A percentile compares a stretch with the other conserved stretches of the same genome.
phyloP scores from a whole-genome alignment of 2,329 filamentous ascomycete species.

The Sclerotinia sclerotiorum region DNA sequence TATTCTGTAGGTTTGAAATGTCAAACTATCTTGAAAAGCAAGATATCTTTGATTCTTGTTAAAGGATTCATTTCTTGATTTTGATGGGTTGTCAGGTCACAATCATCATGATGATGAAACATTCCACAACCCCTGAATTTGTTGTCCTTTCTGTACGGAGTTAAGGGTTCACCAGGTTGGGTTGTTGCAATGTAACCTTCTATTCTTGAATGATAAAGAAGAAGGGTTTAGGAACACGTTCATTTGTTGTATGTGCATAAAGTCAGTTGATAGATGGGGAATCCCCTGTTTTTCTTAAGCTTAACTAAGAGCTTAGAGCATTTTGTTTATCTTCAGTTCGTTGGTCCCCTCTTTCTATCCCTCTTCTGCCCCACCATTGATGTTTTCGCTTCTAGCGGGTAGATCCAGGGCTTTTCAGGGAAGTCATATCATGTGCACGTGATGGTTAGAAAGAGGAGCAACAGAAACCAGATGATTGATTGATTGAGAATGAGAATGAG shows the following conservation, averaged over 20 bases:
- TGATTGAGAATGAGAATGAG: neutral
- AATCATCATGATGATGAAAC: neutral
- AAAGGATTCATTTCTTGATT: neutral
- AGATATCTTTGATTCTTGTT: neutral
- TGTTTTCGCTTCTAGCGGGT: constrained; percentile 15
- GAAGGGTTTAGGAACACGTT: neutral
- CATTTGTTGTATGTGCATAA: neutral
- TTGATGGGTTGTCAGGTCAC: neutral
- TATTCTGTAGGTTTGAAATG: neutral
- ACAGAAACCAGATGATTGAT: neutral
- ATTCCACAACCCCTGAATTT: constrained; percentile 2
- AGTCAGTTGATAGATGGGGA: constrained; percentile 9
- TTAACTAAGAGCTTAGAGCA: neutral
- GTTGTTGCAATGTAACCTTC: constrained; percentile 11
- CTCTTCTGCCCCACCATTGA: constrained; percentile 8
- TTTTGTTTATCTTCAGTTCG: neutral
- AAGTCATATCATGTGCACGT: constrained; percentile 1
- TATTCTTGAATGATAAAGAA: neutral
- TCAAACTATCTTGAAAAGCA: neutral
- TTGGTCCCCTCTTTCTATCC: neutral
- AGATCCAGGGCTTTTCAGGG: constrained; percentile 18
- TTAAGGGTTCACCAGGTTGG: neutral
- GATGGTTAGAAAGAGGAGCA: neutral
- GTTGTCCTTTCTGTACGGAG: neutral
- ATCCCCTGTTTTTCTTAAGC: neutral